These are phyloP conservation scores for Boletus sp. DNA, from an alignment of 1,284 basidiomycete genomes.

Conservation along the genomic window DNA sequence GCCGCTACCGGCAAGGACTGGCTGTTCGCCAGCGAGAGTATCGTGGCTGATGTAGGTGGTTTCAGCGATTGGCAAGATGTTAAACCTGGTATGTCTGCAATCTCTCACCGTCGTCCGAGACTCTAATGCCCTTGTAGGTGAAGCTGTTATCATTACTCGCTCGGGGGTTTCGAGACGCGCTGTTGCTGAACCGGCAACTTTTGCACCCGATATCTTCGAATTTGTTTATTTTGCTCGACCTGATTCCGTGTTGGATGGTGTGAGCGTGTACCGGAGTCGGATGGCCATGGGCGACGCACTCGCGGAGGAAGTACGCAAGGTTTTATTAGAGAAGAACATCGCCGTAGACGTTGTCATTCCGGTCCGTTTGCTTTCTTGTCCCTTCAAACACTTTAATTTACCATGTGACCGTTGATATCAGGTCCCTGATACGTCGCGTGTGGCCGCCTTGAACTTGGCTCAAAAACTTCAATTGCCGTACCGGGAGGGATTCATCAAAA, in stretches of 20 bases:
- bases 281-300: constrained; percentile 99
- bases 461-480: constrained; percentile 91
- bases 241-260: constrained; percentile 95
- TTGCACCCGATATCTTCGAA: constrained; percentile 99
- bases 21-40: constrained; percentile 92
- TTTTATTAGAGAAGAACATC: constrained; percentile 67
- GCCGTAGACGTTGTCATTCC: constrained; percentile 95
- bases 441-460: constrained; percentile 93
- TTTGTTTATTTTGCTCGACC: constrained; percentile 98
- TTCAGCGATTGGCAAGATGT: constrained; percentile 94
- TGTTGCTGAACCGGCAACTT: constrained; percentile 65
- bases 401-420: constrained; percentile 26
- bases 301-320: constrained; percentile 80
- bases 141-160: constrained; percentile 94
- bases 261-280: constrained; percentile 94
- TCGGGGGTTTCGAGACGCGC: constrained; percentile 69
- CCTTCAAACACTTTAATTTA: constrained; percentile 6
- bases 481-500: constrained; percentile 98
- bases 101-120: background rate
- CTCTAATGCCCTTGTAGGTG: constrained; percentile 47
- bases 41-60: constrained; percentile 91
- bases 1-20: constrained; percentile 68
- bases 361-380: constrained; percentile 41
- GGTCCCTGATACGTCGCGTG: constrained; percentile 95
- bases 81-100: constrained; percentile 62